Conservation (phyloP, 2,329 filamentous ascomycete genomes). For the Fusarium duplospermum region DNA sequence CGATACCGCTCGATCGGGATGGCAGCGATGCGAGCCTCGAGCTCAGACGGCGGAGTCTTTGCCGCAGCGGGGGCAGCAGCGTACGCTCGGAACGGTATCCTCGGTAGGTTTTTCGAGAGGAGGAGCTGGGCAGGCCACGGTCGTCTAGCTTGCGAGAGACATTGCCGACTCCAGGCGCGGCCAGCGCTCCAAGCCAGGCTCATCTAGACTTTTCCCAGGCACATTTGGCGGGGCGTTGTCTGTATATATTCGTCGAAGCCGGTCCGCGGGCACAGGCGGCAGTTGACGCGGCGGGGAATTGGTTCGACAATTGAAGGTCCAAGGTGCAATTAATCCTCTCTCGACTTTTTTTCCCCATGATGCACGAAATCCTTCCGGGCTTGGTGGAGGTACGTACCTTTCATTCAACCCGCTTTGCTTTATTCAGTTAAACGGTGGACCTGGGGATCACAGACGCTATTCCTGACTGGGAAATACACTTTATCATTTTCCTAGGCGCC, state of each 20-base stretch:
- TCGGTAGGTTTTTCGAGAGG: slow-evolving; percentile 1
- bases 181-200: slow-evolving; percentile 52
- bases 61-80: slow-evolving; percentile 14
- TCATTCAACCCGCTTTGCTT: slow-evolving; percentile 1
- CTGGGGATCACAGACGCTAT: neutral
- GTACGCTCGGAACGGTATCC: slow-evolving; percentile 13
- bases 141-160: slow-evolving; percentile 40
- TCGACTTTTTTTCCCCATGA: slow-evolving; percentile 29
- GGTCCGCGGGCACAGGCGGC: slow-evolving; percentile 12
- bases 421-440: neutral
- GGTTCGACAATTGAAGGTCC: slow-evolving; percentile 6
- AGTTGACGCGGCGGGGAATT: slow-evolving; percentile 5
- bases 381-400: slow-evolving; percentile 33
- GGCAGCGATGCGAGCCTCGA: slow-evolving; percentile 69
- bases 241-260: neutral
- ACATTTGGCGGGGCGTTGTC: slow-evolving; percentile 31
- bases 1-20: slow-evolving; percentile 85
- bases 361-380: slow-evolving; percentile 24
- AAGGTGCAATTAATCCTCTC: slow-evolving; percentile 8
- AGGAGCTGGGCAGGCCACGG: slow-evolving; percentile 26
- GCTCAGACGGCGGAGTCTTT: slow-evolving; percentile 49
- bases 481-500: neutral
- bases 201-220: slow-evolving; percentile 45
- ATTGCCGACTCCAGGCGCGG: slow-evolving; percentile 53
- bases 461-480: neutral